Conservation (phyloP, 805 yeast species). For the Debaryomyces maramus region DNA sequence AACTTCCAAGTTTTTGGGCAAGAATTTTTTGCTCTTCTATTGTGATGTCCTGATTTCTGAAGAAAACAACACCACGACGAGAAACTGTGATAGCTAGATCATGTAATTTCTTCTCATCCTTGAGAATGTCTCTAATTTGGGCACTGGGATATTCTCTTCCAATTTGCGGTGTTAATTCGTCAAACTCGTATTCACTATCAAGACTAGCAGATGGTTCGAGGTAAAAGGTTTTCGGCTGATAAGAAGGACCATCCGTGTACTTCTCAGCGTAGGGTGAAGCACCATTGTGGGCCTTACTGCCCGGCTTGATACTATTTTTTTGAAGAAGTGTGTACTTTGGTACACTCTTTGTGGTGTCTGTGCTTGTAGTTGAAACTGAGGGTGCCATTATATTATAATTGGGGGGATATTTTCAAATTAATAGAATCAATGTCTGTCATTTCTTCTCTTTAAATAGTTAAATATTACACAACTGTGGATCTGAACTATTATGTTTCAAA, state of each 20-base stretch:
- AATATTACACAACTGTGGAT: no score
- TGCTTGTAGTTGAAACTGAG: no score
- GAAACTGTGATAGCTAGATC: constrained; percentile 9
- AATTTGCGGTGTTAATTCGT: constrained; percentile 9
- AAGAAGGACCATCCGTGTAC: constrained; percentile 8
- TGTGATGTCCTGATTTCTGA: constrained; percentile 9
- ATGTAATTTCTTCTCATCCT: constrained; percentile 7
- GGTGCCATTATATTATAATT: no score
- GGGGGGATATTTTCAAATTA: no score
- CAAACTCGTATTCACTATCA: constrained; percentile 6
- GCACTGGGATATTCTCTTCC: constrained; percentile 10
- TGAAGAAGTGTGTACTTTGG: constrained; percentile 8
- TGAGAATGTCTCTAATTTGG: constrained; percentile 7
- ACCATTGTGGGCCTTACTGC: constrained; percentile 1
- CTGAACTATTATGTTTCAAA: no score
- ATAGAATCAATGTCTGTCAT: no score
- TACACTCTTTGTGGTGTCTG: not conserved
- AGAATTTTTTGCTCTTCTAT: constrained; percentile 7
- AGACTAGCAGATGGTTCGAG: constrained; percentile 8
- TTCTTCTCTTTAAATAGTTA: no score
- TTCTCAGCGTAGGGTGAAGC: constrained; percentile 10
- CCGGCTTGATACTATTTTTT: constrained; percentile 1
- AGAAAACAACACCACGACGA: constrained; percentile 10
- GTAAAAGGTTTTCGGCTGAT: constrained; percentile 1
- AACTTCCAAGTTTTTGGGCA: constrained; percentile 7